These are phyloP conservation scores for Podospora pseudoanserina DNA, from an alignment of 495 filamentous ascomycete genomes.

Conservation along the genomic window DNA sequence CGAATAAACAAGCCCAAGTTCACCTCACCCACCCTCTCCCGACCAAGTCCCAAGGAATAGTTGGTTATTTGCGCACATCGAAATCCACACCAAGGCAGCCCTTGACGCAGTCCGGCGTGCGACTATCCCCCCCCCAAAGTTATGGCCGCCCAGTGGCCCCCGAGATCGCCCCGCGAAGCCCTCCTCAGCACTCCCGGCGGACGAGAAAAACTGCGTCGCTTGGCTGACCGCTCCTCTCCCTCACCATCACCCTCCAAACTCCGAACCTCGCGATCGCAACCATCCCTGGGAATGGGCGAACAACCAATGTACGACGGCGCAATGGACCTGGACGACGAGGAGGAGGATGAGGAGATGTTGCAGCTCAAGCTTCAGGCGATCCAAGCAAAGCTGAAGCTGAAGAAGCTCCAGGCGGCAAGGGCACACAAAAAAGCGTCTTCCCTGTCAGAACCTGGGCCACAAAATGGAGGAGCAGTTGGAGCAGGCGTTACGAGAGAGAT, in stretches of 20 bases:
- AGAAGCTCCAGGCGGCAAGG: conserved; percentile 68
- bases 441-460: conserved; percentile 14
- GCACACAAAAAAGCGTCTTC: conserved; percentile 36
- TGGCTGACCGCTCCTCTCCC: conserved; percentile 59
- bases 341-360: conserved; percentile 88
- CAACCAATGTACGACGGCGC: conserved; percentile 28
- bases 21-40: neutral
- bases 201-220: conserved; percentile 63
- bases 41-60: neutral
- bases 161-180: conserved; percentile 78
- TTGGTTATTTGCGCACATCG: neutral
- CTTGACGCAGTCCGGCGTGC: neutral
- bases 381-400: conserved; percentile 81
- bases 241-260: conserved; percentile 57
- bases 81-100: neutral
- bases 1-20: neutral
- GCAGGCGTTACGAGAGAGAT: conserved; percentile 20
- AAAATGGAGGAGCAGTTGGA: conserved; percentile 8
- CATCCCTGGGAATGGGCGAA: conserved; percentile 16
- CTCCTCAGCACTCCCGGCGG: conserved; percentile 78
- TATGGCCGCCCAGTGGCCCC: conserved; percentile 68
- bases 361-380: conserved; percentile 80
- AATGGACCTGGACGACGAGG: conserved; percentile 38
- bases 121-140: neutral
- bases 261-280: conserved; percentile 21